phyloP scores from a whole-genome alignment of 2,329 filamentous ascomycete genomes.

The Neodidymelliopsis sp. region DNA sequence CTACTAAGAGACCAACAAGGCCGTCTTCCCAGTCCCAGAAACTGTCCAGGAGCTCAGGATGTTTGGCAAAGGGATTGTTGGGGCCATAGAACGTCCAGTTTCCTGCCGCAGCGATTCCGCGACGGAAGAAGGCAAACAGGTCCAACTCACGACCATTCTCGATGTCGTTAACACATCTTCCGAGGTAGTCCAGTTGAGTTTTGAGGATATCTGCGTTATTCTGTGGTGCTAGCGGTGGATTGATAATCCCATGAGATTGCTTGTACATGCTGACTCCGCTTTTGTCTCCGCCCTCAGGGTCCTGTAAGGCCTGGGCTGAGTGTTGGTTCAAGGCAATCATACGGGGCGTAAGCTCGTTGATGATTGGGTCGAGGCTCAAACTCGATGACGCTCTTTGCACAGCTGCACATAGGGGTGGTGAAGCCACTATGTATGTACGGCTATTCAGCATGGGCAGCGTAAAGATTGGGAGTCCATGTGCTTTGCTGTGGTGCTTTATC shows the following conservation, averaged over 20 bases:
- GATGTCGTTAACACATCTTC: slow-evolving; percentile 27
- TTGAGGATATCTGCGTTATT: slow-evolving; percentile 46
- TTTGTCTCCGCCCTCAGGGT: slow-evolving; percentile 37
- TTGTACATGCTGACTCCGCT: slow-evolving; percentile 39
- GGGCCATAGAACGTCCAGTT: slow-evolving; percentile 56
- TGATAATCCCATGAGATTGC: slow-evolving; percentile 44
- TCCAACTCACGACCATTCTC: slow-evolving; percentile 41
- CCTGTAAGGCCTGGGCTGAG: slow-evolving; percentile 37
- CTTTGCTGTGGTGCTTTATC: slow-evolving; percentile 19
- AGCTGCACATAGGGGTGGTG: slow-evolving; percentile 50
- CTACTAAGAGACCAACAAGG: slow-evolving; percentile 39
- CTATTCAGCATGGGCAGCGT: slow-evolving; percentile 56
- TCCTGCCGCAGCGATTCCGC: slow-evolving; percentile 44
- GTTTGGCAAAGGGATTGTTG: slow-evolving; percentile 51
- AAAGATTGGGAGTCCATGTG: slow-evolving; percentile 44
- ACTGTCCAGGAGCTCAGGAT: slow-evolving; percentile 48
- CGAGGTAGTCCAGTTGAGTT: slow-evolving; percentile 48
- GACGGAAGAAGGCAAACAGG: slow-evolving; percentile 48
- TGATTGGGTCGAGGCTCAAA: slow-evolving; percentile 55
- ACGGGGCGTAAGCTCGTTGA: slow-evolving; percentile 49
- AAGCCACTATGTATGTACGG: slow-evolving; percentile 57
- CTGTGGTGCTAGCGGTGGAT: slow-evolving; percentile 41
- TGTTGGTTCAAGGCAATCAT: slow-evolving; percentile 47
- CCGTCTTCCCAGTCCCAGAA: slow-evolving; percentile 55
- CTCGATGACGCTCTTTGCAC: slow-evolving; percentile 51